Percentiles rank a stretch among this genome's conserved stretches.
Conservation (phyloP, 2,329 filamentous ascomycete species). For the Neurospora sp. region DNA sequence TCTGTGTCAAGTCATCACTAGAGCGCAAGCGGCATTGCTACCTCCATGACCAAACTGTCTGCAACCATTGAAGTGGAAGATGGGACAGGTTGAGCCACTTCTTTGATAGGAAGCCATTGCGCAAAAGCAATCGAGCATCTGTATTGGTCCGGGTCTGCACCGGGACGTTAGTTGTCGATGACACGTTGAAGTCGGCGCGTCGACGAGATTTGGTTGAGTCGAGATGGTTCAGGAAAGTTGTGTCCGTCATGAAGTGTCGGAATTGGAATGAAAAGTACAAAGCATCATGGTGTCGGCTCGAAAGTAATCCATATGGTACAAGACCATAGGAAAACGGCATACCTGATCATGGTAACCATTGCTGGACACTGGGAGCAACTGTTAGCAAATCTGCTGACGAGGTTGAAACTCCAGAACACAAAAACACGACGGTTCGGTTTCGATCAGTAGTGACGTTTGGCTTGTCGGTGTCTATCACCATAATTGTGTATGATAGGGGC, state of each 20-base stretch:
- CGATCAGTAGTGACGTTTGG: slow-evolving; percentile 38
- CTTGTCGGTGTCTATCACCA: slow-evolving; percentile 47
- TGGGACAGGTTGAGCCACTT: neutral
- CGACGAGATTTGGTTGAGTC: neutral
- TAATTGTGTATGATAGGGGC: slow-evolving; percentile 46
- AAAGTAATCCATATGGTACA: neutral
- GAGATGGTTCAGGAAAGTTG: slow-evolving; percentile 13
- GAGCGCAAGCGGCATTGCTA: neutral
- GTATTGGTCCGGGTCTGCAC: neutral
- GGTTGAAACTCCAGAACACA: neutral
- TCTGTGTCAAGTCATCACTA: neutral
- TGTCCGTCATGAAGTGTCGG: slow-evolving; percentile 25
- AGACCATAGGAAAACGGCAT: neutral
- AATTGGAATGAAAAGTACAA: slow-evolving; percentile 33
- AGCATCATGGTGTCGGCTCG: slow-evolving; percentile 26
- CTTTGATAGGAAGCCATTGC: neutral
- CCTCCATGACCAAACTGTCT: neutral
- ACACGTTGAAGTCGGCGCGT: neutral
- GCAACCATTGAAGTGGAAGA: neutral
- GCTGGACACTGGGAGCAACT: slow-evolving; percentile 6
- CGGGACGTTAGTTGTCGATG: neutral
- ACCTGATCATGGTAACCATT: slow-evolving; percentile 1
- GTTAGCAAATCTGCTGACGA: slow-evolving; percentile 7
- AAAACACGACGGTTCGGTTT: neutral
- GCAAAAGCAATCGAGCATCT: neutral